These are phyloP conservation scores for Gossypium davidsonii DNA, from an alignment of 441 rosid species.

Conservation along the genomic window DNA sequence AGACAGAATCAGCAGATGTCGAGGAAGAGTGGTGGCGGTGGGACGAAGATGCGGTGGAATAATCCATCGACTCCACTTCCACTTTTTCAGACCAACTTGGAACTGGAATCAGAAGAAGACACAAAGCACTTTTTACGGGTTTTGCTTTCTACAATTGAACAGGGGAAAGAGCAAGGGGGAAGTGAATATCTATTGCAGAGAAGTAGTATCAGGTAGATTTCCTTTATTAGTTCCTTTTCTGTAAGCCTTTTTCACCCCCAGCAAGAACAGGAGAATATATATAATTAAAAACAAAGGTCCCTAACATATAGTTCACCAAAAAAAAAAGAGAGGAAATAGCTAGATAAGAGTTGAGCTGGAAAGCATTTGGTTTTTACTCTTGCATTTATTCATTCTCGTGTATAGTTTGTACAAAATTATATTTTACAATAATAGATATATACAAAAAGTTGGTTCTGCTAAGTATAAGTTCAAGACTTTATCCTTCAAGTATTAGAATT, in stretches of 20 bases:
- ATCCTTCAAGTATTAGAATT: too few relatives aligned
- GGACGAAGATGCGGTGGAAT: slow-evolving; percentile 49
- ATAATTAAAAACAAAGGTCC: background rate
- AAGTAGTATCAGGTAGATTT: slow-evolving; percentile 34
- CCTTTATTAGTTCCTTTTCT: background rate
- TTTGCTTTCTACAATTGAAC: slow-evolving; percentile 55
- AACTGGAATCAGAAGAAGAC: slow-evolving; percentile 48
- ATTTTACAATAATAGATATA: background rate
- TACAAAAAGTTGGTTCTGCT: background rate
- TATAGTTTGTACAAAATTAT: slow-evolving; percentile 6
- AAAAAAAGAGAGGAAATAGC: background rate
- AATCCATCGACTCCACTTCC: slow-evolving; percentile 56
- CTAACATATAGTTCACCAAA: background rate
- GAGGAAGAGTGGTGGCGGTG: slow-evolving; percentile 35
- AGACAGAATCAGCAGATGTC: slow-evolving; percentile 54
- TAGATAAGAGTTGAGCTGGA: background rate
- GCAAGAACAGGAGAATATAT: background rate
- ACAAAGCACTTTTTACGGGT: slow-evolving; percentile 43
- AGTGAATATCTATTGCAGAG: slow-evolving; percentile 50
- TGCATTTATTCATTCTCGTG: background rate
- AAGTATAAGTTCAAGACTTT: too few relatives aligned
- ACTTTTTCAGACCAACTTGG: slow-evolving; percentile 66
- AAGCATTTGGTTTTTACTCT: background rate
- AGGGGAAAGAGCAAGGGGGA: slow-evolving; percentile 54
- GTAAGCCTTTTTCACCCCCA: background rate